Evolutionary conservation across 1,139 yeast genomes (phyloP).

Genomic region (Candida gigantensis): DNA sequence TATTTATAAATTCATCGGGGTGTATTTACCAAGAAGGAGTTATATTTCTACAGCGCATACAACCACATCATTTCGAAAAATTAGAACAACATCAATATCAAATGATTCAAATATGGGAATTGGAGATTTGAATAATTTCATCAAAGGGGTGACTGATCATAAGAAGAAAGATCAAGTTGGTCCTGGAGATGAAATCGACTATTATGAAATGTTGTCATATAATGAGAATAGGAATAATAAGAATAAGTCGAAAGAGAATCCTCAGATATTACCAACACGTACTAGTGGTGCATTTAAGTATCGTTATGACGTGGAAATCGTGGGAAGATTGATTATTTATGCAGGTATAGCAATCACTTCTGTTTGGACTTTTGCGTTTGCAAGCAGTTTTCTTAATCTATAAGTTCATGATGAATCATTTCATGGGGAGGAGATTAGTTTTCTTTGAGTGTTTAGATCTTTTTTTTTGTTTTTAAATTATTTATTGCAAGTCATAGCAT

Average conservation of each 20-base stretch:
- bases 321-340: slow-evolving; percentile 72
- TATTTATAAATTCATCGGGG: slow-evolving; percentile 43
- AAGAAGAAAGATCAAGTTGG: slow-evolving; percentile 34
- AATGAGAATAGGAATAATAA: slow-evolving; percentile 15
- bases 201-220: slow-evolving; percentile 44
- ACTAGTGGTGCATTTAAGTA: slow-evolving; percentile 48
- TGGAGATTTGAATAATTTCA: slow-evolving; percentile 37
- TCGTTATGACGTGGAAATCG: slow-evolving; percentile 71
- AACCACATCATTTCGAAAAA: slow-evolving; percentile 33
- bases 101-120: slow-evolving; percentile 36
- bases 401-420: too few species aligned
- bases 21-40: slow-evolving; percentile 44
- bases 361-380: slow-evolving; percentile 43
- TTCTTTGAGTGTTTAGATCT: too few species aligned
- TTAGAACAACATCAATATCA: slow-evolving; percentile 42
- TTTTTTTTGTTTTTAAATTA: too few species aligned
- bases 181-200: slow-evolving; percentile 44
- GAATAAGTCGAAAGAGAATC: slow-evolving; percentile 3
- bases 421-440: too few species aligned
- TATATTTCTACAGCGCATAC: slow-evolving; percentile 44
- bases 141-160: slow-evolving; percentile 31
- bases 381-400: slow-evolving; percentile 18
- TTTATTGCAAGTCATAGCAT: too few species aligned
- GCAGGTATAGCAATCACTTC: slow-evolving; percentile 64
- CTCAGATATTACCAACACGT: slow-evolving; percentile 9